Conservation (phyloP, 805 yeast species). For the Saccharomycopsis sp. region DNA sequence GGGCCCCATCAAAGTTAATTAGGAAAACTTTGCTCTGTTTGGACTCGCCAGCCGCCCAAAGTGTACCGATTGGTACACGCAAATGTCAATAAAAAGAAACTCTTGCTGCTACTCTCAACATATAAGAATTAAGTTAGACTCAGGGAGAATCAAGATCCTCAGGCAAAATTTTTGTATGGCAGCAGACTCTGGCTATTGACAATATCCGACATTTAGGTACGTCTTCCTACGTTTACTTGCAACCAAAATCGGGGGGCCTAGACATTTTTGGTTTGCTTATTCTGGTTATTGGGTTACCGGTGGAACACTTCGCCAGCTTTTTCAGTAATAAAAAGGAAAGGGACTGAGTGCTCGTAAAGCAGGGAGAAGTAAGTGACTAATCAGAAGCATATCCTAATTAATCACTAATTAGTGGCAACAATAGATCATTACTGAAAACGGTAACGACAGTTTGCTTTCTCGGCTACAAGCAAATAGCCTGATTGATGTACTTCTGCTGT, state of each 20-base stretch:
- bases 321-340: too few species aligned
- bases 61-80: background rate
- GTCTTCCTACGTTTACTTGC: background rate
- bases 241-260: background rate
- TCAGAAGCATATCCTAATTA: background rate
- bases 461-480: background rate
- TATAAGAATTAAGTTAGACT: background rate
- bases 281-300: background rate
- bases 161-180: background rate
- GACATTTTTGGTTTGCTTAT: background rate
- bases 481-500: background rate
- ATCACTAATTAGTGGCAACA: background rate
- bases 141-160: background rate
- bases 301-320: background rate
- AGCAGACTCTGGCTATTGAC: background rate
- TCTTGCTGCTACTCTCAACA: too few species aligned
- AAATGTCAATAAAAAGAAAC: background rate
- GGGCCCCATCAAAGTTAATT: background rate
- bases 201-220: background rate
- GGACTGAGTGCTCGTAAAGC: too few species aligned
- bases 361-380: background rate
- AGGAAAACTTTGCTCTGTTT: background rate
- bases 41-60: background rate
- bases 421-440: background rate
- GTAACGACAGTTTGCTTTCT: background rate